Base-by-base conservation (phyloP, 2,329 filamentous ascomycete species). In the Bipolaris gigantea region DNA sequence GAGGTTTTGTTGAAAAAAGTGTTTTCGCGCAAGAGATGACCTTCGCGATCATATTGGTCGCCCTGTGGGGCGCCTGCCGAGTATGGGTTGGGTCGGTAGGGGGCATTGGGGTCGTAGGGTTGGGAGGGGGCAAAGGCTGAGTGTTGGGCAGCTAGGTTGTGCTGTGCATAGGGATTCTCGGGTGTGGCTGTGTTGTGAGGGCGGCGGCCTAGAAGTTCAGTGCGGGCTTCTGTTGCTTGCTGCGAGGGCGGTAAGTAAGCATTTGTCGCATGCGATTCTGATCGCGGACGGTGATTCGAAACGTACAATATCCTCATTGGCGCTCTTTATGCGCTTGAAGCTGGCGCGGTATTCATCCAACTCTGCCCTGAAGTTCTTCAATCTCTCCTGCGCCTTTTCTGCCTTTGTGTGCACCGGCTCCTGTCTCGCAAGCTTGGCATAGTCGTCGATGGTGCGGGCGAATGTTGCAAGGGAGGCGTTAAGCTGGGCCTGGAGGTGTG, bases 361-460 rank as follows among this genome's bases (percentile, higher is more conserved):
- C 70, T 97, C 93, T 39, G 82, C 76, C 54, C 90, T 87, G 76
- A 99, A 99, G 66, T 86, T 90, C 74, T 89, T 89, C 54, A 96
- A 82, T 40, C 94, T 85, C 71, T 95, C 91, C 60, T 85, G 81
- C 1, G 93, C 94, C 71, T 97, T 96, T 56, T 94, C 88, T 65
- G 96, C 90, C 77, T 97, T 99, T 55, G 90, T 88, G 4, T 89
- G 84, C 52, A 96, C 92, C 30, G 96, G 85, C 75, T 99, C 94
- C 67, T 93, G 89, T 62, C 90, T 89, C 1, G 92, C 89, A 27
- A 96, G 85, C 50, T 84, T 83, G 67, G 89, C 85, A 80, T 99
- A 99, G 72, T 97, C 92, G 77, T 97, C 92, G 61, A 99, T 83
- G 0, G 91, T 96, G 57, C 94, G 90, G 42, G 89, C 85, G 74